Evolutionary conservation across 176 grass and related monocot species (phyloP).

Genomic region (Ensete ventricosum): DNA sequence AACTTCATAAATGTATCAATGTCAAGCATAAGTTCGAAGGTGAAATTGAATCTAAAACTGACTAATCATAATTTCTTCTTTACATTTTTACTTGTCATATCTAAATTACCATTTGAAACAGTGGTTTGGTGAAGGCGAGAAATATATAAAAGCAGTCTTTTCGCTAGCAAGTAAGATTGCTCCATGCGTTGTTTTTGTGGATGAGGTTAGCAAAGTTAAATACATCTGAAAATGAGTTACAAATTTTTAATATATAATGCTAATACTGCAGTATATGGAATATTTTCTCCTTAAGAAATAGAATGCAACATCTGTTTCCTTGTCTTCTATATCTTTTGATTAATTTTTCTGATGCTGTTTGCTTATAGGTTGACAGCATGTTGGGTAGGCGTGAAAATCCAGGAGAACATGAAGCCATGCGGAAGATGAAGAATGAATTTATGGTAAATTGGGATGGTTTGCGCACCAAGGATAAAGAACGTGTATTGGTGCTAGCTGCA

Average conservation of each 20-base stretch:
- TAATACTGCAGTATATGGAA: constrained; percentile 2
- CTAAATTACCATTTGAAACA: constrained; percentile 37
- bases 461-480: constrained; percentile 87
- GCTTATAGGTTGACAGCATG: constrained; percentile 82
- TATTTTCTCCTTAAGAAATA: background rate
- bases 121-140: constrained; percentile 99
- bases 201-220: constrained; percentile 59
- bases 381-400: constrained; percentile 94
- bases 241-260: background rate
- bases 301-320: background rate
- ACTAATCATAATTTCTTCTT: background rate
- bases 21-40: constrained; percentile 98
- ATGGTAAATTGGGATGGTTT: constrained; percentile 99
- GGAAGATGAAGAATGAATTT: constrained; percentile 99
- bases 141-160: constrained; percentile 96
- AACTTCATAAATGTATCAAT: constrained; percentile 99
- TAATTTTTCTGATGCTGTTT: constrained; percentile 4
- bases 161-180: constrained; percentile 98
- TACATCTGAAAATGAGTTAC: background rate
- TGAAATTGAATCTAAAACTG: constrained; percentile 18
- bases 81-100: constrained; percentile 24
- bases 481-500: constrained; percentile 91
- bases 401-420: constrained; percentile 97
- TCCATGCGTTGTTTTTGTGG: constrained; percentile 95
- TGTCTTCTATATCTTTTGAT: background rate